Conservation (phyloP, 148 eudicot genomes). For the Cornus florida region DNA sequence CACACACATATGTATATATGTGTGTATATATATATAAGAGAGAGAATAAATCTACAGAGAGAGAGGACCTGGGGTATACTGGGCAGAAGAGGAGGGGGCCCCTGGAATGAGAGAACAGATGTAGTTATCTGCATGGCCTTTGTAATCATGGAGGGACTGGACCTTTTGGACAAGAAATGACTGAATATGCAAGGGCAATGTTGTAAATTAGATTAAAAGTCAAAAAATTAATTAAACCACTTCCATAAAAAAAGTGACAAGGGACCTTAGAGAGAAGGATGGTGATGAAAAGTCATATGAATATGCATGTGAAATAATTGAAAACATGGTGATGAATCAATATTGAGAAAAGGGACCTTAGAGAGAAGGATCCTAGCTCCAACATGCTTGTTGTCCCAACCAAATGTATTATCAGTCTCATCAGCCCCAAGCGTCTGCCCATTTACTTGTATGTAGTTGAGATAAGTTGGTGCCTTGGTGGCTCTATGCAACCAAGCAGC, state of each 20-base stretch:
- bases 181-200: conserved; percentile 23
- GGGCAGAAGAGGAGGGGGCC: conserved; percentile 54
- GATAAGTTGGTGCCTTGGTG: conserved; percentile 65
- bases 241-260: background rate
- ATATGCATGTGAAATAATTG: background rate
- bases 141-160: conserved; percentile 63
- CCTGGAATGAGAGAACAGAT: conserved; percentile 82
- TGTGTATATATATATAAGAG: background rate
- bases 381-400: conserved; percentile 90
- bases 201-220: background rate
- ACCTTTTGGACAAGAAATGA: conserved; percentile 67
- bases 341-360: conserved; percentile 41
- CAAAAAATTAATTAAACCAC: too few relatives aligned
- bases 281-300: too few relatives aligned
- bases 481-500: conserved; percentile 87
- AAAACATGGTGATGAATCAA: too few relatives aligned
- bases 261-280: too few relatives aligned
- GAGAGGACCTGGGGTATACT: conserved; percentile 71
- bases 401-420: conserved; percentile 72
- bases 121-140: conserved; percentile 68
- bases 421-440: conserved; percentile 74
- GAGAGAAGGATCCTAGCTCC: conserved; percentile 83
- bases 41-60: background rate
- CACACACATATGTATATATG: background rate
- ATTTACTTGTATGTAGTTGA: conserved; percentile 65